Evolutionary conservation across 306 rosid species (phyloP), one percentile per base, ranked within the genome.

Genomic region (Glycine soja): DNA sequence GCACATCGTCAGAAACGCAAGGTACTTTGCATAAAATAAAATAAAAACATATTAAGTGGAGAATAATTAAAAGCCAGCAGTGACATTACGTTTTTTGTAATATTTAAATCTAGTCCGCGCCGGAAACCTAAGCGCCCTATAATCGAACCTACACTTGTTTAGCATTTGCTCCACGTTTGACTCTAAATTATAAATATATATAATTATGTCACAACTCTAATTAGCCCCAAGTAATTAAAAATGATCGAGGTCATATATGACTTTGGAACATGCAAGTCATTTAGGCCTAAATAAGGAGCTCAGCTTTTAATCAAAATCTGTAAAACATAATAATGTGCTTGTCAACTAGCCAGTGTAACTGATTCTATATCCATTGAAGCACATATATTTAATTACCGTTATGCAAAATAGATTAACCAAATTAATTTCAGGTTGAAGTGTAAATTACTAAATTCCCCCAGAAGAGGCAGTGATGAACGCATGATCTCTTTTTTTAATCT

Each of bases 51-150:
- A 52, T 75, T 8, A 63, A 82, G 79, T 82, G 86, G 85, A 81
- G 85, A 83, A 81, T 76, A 86, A 81, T 67, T 87, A 72, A 80
- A 83, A 77, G 80, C 40, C 36, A 61, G 72, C 34, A 53, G 73
- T 76, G 83, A 80, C 82, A 85, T 78, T 74, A 63, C 76, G 72
- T 69, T 36, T 69, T 69, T 72, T 50, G 56, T 53, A 77, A 85
- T 85, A 83, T 83, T 78, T 77, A 83, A 85, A 74, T 80, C 54
- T 69, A 46, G 47, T 42, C 79, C 56, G 69, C 86, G 80, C 81
- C 86, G 84, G 83, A 79, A 59, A 75, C 81, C 83, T 80, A 83
- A 80, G 73, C 80, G 50, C 19, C 72, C 82, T 76, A 83, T 78
- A 19, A 24, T 80, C 57, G 16, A 81, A 71, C 72, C 85, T 63